Evolutionary conservation across 2,329 filamentous ascomycete genomes (phyloP).

Genomic region (Penicillium corylophilum): DNA sequence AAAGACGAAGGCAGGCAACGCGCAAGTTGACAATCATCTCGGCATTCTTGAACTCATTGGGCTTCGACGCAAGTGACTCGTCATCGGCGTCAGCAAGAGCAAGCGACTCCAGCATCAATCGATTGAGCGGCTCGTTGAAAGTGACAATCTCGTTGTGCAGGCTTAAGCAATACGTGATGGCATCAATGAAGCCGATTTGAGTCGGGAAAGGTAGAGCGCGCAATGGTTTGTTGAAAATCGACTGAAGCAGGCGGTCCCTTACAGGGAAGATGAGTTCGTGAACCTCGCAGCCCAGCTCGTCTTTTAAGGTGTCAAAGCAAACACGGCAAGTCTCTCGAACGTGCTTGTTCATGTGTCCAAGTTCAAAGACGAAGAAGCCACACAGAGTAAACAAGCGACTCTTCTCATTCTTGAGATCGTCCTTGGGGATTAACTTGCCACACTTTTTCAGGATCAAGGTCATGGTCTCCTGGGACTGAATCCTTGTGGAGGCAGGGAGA

Average conservation of each 20-base stretch:
- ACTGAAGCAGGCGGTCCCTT: conserved; percentile 82
- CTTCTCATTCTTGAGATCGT: conserved; percentile 68
- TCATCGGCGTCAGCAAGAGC: conserved; percentile 93
- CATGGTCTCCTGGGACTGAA: conserved; percentile 78
- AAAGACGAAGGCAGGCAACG: conserved; percentile 87
- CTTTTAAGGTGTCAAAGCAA: conserved; percentile 76
- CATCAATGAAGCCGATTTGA: conserved; percentile 98
- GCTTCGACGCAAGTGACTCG: conserved; percentile 87
- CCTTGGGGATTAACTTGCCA: conserved; percentile 75
- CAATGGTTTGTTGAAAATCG: conserved; percentile 93
- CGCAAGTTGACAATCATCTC: conserved; percentile 88
- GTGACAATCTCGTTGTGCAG: conserved; percentile 84
- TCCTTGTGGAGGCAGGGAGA: conserved; percentile 82
- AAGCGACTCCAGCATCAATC: conserved; percentile 87
- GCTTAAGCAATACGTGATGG: conserved; percentile 90
- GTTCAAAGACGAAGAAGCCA: conserved; percentile 79
- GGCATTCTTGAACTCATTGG: conserved; percentile 90
- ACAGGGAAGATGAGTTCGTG: conserved; percentile 87
- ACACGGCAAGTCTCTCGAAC: conserved; percentile 84
- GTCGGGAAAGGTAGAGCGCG: conserved; percentile 89
- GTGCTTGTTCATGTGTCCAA: conserved; percentile 94
- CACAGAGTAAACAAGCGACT: conserved; percentile 74
- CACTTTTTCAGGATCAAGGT: conserved; percentile 75
- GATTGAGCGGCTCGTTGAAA: conserved; percentile 88
- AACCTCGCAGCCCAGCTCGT: conserved; percentile 73